Evolutionary conservation across 306 rosid genomes (phyloP).

Genomic region (Arachis stenosperma): DNA sequence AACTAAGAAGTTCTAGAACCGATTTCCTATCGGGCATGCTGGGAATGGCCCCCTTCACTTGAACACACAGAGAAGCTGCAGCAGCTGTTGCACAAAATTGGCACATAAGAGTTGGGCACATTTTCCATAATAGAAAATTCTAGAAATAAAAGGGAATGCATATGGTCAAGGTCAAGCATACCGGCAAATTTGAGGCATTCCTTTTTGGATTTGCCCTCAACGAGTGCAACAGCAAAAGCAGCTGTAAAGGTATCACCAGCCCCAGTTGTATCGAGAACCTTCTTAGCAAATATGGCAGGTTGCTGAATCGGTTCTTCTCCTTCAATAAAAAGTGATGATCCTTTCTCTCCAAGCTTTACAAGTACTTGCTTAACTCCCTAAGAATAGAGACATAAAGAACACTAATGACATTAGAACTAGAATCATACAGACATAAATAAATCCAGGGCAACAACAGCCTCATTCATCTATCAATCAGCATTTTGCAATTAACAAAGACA

Average conservation of each 20-base stretch:
- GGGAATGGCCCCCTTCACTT: slow-evolving; percentile 97
- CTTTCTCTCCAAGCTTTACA: slow-evolving; percentile 85
- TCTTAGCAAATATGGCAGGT: slow-evolving; percentile 59
- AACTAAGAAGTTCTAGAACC: slow-evolving; percentile 62
- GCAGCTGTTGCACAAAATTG: slow-evolving; percentile 61
- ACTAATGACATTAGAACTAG: slow-evolving; percentile 14
- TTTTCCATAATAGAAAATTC: slow-evolving; percentile 11
- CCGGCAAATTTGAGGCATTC: slow-evolving; percentile 86
- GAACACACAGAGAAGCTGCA: slow-evolving; percentile 94
- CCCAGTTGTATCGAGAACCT: slow-evolving; percentile 85
- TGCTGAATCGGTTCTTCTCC: slow-evolving; percentile 86
- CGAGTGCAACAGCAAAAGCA: slow-evolving; percentile 86
- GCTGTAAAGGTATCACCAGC: slow-evolving; percentile 97
- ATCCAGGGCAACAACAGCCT: slow-evolving; percentile 13
- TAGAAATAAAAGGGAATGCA: slow-evolving; percentile 13
- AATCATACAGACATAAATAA: slow-evolving; percentile 15
- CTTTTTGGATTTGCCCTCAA: slow-evolving; percentile 74
- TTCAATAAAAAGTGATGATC: slow-evolving; percentile 78
- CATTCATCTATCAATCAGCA: slow-evolving; percentile 30
- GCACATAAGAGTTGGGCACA: slow-evolving; percentile 23
- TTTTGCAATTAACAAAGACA: slow-evolving; percentile 26
- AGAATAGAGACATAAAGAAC: slow-evolving; percentile 30
- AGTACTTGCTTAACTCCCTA: slow-evolving; percentile 93
- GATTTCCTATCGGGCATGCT: slow-evolving; percentile 91
- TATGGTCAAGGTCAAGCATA: slow-evolving; percentile 30